These are phyloP conservation scores for Mycena citricolor DNA, from an alignment of 1,284 basidiomycete genomes.

Conservation along the genomic window DNA sequence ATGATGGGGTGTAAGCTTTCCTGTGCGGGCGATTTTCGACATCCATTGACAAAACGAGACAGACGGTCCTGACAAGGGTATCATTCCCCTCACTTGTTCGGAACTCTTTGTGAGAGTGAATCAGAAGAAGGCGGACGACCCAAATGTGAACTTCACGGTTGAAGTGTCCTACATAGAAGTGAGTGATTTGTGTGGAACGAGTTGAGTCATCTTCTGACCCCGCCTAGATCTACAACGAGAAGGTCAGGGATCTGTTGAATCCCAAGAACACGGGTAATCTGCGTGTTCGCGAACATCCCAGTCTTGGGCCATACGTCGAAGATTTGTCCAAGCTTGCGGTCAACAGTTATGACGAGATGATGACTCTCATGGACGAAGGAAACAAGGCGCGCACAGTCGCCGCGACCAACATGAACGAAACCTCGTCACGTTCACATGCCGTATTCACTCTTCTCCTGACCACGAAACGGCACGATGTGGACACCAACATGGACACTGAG, in stretches of 20 bases:
- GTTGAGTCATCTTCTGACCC: constrained; percentile 2
- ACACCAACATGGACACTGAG: constrained; percentile 87
- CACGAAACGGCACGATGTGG: constrained; percentile 83
- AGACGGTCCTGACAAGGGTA: constrained; percentile 97
- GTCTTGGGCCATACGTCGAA: constrained; percentile 93
- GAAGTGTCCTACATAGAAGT: constrained; percentile 98
- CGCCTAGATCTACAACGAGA: constrained; percentile 92
- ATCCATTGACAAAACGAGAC: constrained; percentile 9
- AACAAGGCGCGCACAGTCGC: constrained; percentile 98
- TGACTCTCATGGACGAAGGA: constrained; percentile 99
- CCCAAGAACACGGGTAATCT: constrained; percentile 97
- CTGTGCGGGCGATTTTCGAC: constrained; percentile 23
- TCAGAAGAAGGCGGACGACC: constrained; percentile 62
- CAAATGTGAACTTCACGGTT: constrained; percentile 80
- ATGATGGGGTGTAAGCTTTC: constrained; percentile 94
- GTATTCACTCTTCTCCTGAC: constrained; percentile 95
- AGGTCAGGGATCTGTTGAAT: constrained; percentile 95
- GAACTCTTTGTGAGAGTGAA: constrained; percentile 88
- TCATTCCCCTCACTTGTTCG: constrained; percentile 93
- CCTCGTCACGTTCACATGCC: constrained; percentile 96
- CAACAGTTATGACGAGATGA: constrained; percentile 91
- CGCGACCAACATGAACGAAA: constrained; percentile 99
- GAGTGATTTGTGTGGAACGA: constrained; percentile 33
- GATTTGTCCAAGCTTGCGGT: constrained; percentile 94
- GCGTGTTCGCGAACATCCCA: constrained; percentile 95